Percentiles rank a stretch among this genome's conserved stretches.
Evolutionary conservation across 2,329 filamentous ascomycete species (phyloP).

Genomic region (Colletotrichum musicola): DNA sequence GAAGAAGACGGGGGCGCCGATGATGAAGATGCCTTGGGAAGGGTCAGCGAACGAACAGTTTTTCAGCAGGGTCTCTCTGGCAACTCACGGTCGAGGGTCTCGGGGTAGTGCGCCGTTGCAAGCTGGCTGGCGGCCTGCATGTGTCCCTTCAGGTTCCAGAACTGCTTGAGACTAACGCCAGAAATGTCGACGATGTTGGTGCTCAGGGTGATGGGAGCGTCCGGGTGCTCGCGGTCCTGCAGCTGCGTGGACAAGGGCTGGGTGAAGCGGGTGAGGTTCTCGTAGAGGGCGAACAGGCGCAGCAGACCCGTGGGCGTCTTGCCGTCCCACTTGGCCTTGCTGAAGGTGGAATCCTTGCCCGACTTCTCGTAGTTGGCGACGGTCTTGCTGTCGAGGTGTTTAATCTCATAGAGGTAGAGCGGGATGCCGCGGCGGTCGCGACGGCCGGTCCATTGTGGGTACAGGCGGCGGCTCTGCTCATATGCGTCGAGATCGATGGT

Average conservation of each 20-base stretch:
- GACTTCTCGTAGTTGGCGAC: conserved; percentile 82
- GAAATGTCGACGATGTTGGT: conserved; percentile 97
- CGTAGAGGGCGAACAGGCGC: conserved; percentile 91
- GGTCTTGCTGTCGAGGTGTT: conserved; percentile 84
- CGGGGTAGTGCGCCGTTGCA: conserved; percentile 94
- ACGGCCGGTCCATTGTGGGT: conserved; percentile 94
- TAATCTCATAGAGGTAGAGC: conserved; percentile 90
- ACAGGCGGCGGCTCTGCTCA: conserved; percentile 84
- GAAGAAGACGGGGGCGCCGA: conserved; percentile 92
- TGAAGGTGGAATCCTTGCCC: conserved; percentile 65
- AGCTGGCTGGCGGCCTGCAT: conserved; percentile 93
- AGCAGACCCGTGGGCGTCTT: conserved; percentile 82
- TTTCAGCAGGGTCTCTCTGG: neutral
- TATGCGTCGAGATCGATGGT: conserved; percentile 89
- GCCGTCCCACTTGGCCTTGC: conserved; percentile 73
- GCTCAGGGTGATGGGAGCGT: conserved; percentile 90
- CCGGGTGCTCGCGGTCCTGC: conserved; percentile 75
- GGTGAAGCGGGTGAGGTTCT: conserved; percentile 89
- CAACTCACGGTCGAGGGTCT: conserved; percentile 88
- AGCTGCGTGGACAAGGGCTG: conserved; percentile 87
- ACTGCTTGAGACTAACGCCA: conserved; percentile 89
- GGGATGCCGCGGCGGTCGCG: conserved; percentile 92
- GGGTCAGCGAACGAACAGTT: conserved; percentile 38
- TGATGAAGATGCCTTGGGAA: conserved; percentile 68
- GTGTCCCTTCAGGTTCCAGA: conserved; percentile 93